Evolutionary conservation across 768 basidiomycete species (phyloP).

Genomic region (Macrolepiota fuliginosa): DNA sequence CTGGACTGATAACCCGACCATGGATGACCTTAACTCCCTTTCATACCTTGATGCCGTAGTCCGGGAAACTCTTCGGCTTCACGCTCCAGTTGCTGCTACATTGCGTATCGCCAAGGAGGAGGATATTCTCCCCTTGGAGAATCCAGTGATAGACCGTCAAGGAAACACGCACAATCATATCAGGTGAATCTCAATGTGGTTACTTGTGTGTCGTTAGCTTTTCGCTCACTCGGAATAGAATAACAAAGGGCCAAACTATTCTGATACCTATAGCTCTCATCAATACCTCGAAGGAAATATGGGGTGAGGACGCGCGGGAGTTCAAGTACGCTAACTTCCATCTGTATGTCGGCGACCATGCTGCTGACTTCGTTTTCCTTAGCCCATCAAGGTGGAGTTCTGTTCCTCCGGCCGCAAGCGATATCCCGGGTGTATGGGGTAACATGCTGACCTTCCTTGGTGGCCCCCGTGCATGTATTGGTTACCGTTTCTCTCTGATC

Average conservation of each 20-base stretch:
- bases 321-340: constrained; percentile 40
- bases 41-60: constrained; percentile 60
- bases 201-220: not conserved
- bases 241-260: constrained; percentile 32
- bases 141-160: constrained; percentile 37
- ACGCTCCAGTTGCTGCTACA: constrained; percentile 41
- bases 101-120: constrained; percentile 40
- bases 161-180: constrained; percentile 35
- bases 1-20: constrained; percentile 47
- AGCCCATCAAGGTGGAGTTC: constrained; percentile 60
- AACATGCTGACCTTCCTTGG: constrained; percentile 55
- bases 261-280: constrained; percentile 43
- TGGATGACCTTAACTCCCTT: constrained; percentile 58
- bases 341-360: not conserved
- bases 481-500: constrained; percentile 52
- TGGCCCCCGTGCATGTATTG: too few relatives aligned
- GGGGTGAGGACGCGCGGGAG: constrained; percentile 54
- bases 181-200: constrained; percentile 22
- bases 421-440: constrained; percentile 52
- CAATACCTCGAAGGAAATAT: constrained; percentile 45
- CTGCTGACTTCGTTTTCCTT: not conserved
- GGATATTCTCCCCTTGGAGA: constrained; percentile 42
- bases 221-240: constrained; percentile 19
- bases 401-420: constrained; percentile 33
- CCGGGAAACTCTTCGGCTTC: constrained; percentile 48